Percentiles rank a stretch among this genome's conserved stretches.
Evolutionary conservation across 495 filamentous ascomycete genomes (phyloP).

Genomic region (Aspergillus sparsus): DNA sequence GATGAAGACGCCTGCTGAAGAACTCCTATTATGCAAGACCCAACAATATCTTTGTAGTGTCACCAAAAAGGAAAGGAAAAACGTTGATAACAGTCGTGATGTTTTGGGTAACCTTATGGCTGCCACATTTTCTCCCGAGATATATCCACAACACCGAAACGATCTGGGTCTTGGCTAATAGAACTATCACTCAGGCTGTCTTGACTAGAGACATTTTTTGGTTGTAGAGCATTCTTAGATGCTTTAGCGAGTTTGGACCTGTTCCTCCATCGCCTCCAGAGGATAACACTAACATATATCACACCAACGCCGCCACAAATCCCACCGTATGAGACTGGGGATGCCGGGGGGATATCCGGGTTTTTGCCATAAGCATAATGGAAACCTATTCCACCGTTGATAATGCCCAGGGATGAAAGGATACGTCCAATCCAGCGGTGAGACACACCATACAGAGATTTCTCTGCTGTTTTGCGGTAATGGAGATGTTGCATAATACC

Average conservation of each 20-base stretch:
- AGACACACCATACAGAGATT: slow-evolving; percentile 56
- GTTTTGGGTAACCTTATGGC: slow-evolving; percentile 15
- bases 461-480: slow-evolving; percentile 46
- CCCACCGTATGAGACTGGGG: slow-evolving; percentile 21
- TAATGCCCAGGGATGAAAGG: slow-evolving; percentile 59
- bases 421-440: slow-evolving; percentile 89
- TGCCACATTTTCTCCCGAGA: slow-evolving; percentile 12
- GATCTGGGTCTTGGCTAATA: not conserved
- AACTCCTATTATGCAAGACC: slow-evolving; percentile 19
- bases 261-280: slow-evolving; percentile 15
- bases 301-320: slow-evolving; percentile 19
- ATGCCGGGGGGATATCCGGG: slow-evolving; percentile 22
- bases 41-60: not conserved
- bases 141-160: not conserved
- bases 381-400: slow-evolving; percentile 72
- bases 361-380: slow-evolving; percentile 26
- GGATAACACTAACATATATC: slow-evolving; percentile 23
- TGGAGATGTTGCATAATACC: slow-evolving; percentile 65
- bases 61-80: not conserved
- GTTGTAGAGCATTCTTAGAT: not conserved
- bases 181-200: slow-evolving; percentile 14
- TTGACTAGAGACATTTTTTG: not conserved
- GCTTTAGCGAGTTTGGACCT: not conserved
- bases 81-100: slow-evolving; percentile 15
- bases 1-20: slow-evolving; percentile 1